A percentile compares a stretch with the other conserved stretches of the same genome.
These are phyloP conservation scores for Paraphaeosphaeria sporulosa DNA, from an alignment of 2,329 filamentous ascomycete species.

Conservation along the genomic window DNA sequence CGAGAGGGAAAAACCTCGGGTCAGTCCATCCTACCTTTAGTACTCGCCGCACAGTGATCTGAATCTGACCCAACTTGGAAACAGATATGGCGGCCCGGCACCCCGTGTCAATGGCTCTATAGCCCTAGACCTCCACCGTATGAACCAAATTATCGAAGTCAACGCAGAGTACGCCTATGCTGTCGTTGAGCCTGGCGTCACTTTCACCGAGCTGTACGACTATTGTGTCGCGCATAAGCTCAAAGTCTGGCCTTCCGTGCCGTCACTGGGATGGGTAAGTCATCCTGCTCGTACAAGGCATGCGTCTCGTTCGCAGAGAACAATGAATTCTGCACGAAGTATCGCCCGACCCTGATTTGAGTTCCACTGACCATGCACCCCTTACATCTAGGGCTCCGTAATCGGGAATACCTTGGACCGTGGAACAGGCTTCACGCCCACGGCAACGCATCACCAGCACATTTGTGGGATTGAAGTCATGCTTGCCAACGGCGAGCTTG, in stretches of 20 bases:
- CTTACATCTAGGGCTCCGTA: conserved; percentile 31
- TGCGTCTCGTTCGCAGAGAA: neutral
- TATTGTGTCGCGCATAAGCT: conserved; percentile 41
- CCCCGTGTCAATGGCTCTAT: conserved; percentile 47
- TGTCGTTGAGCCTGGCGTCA: conserved; percentile 51
- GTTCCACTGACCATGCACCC: neutral
- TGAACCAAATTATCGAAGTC: conserved; percentile 56
- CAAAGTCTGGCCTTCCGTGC: conserved; percentile 44
- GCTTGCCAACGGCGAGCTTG: conserved; percentile 43
- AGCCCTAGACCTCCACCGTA: conserved; percentile 47
- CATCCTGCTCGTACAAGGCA: neutral
- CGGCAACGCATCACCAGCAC: conserved; percentile 47
- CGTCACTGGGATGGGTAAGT: conserved; percentile 39
- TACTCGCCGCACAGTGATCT: neutral
- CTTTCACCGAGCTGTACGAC: conserved; percentile 40
- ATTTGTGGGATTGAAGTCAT: conserved; percentile 50
- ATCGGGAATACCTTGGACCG: conserved; percentile 51
- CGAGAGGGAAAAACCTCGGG: conserved; percentile 46
- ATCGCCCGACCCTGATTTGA: neutral
- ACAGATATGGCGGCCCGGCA: conserved; percentile 41
- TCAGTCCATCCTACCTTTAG: conserved; percentile 22
- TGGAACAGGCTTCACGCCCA: conserved; percentile 52
- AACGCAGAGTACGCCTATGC: conserved; percentile 55
- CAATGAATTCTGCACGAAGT: neutral
- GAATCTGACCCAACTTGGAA: neutral